Evolutionary conservation across 805 yeast species (phyloP).

Genomic region (Pichia phayaonensis): DNA sequence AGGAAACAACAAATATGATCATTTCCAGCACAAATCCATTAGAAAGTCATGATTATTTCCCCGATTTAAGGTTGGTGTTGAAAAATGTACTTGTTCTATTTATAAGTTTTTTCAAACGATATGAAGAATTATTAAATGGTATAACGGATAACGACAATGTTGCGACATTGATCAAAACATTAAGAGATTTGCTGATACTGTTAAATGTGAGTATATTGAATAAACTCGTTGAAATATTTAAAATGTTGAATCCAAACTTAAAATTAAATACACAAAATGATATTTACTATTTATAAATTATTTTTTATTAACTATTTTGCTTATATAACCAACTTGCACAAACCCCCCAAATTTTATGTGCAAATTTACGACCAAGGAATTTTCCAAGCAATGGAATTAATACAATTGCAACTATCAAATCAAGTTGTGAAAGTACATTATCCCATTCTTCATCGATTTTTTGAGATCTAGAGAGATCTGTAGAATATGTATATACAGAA

Average conservation of each 20-base stretch:
- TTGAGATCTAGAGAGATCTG: slow-evolving; percentile 14
- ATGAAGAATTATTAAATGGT: background rate
- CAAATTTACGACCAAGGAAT: slow-evolving; percentile 54
- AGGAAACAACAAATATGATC: background rate
- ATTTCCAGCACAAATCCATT: slow-evolving; percentile 7
- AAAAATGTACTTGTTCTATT: slow-evolving; percentile 24
- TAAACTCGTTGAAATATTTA: slow-evolving; percentile 24
- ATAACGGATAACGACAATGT: background rate
- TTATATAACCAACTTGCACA: slow-evolving; percentile 20
- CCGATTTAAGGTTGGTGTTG: slow-evolving; percentile 23
- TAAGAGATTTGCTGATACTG: slow-evolving; percentile 18
- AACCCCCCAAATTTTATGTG: slow-evolving; percentile 31
- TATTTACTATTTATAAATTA: background rate
- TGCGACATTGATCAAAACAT: background rate
- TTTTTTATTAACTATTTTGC: background rate
- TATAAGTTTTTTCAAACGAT: slow-evolving; percentile 18
- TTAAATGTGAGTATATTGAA: slow-evolving; percentile 24
- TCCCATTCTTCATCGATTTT: slow-evolving; percentile 62
- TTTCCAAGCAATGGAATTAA: slow-evolving; percentile 62
- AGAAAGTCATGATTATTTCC: slow-evolving; percentile 17
- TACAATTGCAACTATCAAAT: slow-evolving; percentile 49
- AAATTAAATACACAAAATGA: slow-evolving; percentile 9
- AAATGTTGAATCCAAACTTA: slow-evolving; percentile 17
- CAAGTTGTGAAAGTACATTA: slow-evolving; percentile 53
- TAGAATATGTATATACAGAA: slow-evolving; percentile 27